Conservation (phyloP, 768 basidiomycete species). For the Mycena indigotica region DNA sequence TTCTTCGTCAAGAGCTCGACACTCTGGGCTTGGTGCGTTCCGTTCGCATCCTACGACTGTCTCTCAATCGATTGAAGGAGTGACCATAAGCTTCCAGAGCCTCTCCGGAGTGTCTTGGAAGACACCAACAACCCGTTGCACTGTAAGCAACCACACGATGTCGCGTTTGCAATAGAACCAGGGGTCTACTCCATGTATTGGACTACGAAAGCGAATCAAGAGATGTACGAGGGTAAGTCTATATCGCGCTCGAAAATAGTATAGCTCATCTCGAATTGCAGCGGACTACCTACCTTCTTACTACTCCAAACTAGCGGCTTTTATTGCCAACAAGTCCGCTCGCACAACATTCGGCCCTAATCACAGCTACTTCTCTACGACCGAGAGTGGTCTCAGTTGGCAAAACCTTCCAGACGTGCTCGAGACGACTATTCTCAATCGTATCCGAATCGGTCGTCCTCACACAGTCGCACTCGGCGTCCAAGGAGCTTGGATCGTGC, state of each 20-base stretch:
- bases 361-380: conserved; percentile 14
- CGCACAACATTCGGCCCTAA: conserved; percentile 13
- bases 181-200: conserved; percentile 14
- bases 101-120: conserved; percentile 2
- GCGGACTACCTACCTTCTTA: conserved; percentile 9
- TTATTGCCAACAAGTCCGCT: conserved; percentile 3
- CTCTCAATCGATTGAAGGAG: background rate
- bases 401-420: conserved; percentile 15
- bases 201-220: background rate
- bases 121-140: conserved; percentile 1
- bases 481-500: conserved; percentile 3
- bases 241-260: no score
- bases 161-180: conserved; percentile 13
- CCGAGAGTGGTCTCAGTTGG: conserved; percentile 13
- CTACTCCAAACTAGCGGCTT: conserved; percentile 4
- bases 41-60: background rate
- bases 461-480: conserved; percentile 8
- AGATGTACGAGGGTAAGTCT: conserved; percentile 9
- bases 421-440: conserved; percentile 8
- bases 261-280: background rate
- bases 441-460: conserved; percentile 12
- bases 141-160: conserved; percentile 6
- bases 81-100: background rate
- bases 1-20: conserved; percentile 13
- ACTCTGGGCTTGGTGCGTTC: conserved; percentile 17